Conservation (phyloP, 805 yeast species). For the Soucietia sequanensis region DNA sequence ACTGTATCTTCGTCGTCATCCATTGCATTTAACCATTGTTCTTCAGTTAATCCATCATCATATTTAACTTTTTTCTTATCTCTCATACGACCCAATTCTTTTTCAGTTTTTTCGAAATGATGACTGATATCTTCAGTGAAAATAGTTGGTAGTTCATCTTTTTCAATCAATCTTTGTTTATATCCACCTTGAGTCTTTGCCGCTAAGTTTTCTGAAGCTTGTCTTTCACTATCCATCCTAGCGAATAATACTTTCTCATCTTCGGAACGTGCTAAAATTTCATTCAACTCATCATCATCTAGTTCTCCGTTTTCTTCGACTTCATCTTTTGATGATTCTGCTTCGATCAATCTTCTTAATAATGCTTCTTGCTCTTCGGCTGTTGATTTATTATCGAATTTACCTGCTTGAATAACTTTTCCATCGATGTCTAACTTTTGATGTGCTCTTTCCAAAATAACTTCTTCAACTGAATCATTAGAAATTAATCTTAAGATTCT, state of each 20-base stretch:
- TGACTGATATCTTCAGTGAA: constrained; percentile 63
- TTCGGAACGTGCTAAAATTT: constrained; percentile 66
- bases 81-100: constrained; percentile 60
- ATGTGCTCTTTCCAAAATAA: constrained; percentile 77
- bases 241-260: constrained; percentile 56
- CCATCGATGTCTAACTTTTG: constrained; percentile 85
- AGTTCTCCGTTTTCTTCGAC: constrained; percentile 56
- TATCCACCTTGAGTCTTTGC: constrained; percentile 24
- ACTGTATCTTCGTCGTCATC: constrained; percentile 68
- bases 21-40: constrained; percentile 85
- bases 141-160: constrained; percentile 75
- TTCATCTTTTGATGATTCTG: constrained; percentile 55
- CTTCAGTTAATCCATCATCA: constrained; percentile 89
- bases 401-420: constrained; percentile 89
- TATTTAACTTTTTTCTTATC: constrained; percentile 77
- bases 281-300: constrained; percentile 72
- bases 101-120: constrained; percentile 50
- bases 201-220: constrained; percentile 30
- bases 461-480: constrained; percentile 81
- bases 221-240: constrained; percentile 60
- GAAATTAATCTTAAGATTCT: constrained; percentile 78
- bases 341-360: constrained; percentile 67
- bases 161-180: constrained; percentile 58
- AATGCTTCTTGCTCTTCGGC: constrained; percentile 85
- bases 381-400: constrained; percentile 81